These are phyloP conservation scores for Botrytis squamosa DNA, from an alignment of 2,329 filamentous ascomycete species.

Conservation along the genomic window DNA sequence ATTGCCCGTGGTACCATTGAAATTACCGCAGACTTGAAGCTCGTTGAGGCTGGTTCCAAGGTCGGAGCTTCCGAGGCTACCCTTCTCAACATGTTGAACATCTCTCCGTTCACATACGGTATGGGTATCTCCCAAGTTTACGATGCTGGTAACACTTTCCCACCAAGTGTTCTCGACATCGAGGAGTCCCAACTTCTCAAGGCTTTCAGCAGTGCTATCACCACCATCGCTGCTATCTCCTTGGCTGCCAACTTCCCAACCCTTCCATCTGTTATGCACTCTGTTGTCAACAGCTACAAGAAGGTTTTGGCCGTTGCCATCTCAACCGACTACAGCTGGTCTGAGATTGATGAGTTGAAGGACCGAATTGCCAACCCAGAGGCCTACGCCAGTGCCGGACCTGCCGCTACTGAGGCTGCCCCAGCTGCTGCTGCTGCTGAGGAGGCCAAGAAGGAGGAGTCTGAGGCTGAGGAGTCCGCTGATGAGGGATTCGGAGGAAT, in stretches of 20 bases:
- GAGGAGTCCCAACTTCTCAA: conserved; percentile 90
- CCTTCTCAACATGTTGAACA: conserved; percentile 99
- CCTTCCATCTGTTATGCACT: conserved; percentile 94
- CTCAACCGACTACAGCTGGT: conserved; percentile 89
- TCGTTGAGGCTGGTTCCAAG: conserved; percentile 88
- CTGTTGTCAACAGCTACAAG: conserved; percentile 97
- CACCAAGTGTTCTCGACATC: conserved; percentile 83
- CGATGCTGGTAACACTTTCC: conserved; percentile 94
- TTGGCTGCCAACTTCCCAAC: conserved; percentile 95
- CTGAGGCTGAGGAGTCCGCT: conserved; percentile 64
- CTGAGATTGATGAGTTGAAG: conserved; percentile 96
- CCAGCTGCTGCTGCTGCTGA: conserved; percentile 50
- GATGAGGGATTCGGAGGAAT: conserved; percentile 73
- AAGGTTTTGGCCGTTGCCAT: conserved; percentile 87
- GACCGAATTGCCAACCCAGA: conserved; percentile 99
- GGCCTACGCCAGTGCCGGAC: conserved; percentile 82
- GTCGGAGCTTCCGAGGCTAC: conserved; percentile 99
- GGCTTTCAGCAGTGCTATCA: conserved; percentile 76
- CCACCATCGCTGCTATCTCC: conserved; percentile 85
- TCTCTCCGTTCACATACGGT: conserved; percentile 99
- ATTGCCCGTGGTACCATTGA: conserved; percentile 99
- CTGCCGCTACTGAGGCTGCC: conserved; percentile 58
- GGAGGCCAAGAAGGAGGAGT: conserved; percentile 60
- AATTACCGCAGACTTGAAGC: conserved; percentile 97
- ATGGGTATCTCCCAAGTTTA: conserved; percentile 97